Evolutionary conservation across 1,284 basidiomycete species (phyloP), one percentile per base, ranked within the genome.

Genomic region (Pisolithus thermaeus): DNA sequence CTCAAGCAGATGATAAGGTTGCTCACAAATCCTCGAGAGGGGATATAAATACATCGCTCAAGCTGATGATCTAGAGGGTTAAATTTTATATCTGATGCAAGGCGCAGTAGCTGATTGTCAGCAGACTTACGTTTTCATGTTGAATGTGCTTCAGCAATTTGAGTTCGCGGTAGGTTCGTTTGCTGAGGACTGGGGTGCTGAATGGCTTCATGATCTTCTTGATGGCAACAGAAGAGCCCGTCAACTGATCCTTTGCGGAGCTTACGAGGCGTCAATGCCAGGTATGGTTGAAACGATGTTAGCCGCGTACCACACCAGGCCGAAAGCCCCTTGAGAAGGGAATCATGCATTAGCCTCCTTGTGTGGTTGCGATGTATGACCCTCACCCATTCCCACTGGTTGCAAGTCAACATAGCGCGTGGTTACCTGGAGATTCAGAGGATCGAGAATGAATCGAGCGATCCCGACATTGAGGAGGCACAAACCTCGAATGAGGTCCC

Each of bases 151-250:
- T 99, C 68, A 99, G 80, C 43, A 99, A 80, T 75, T 99, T 99
- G 64, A 99, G 83, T 73, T 99, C 96, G 61, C 96, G 84, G 73
- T 99, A 99, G 7, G 97, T 99, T 59, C 96, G 80, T 76, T 99
- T 99, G 72, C 85, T 88, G 61, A 99, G 79, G n/a, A 99, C 97
- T 11, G 96, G 94, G 11, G 97, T 97, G 67, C 90, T 92, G 72
- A 97, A 96, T 8, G 93, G 93, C 70, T 96, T 96, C 93, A 95
- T 96, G 73, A 97, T 97, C 83, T 97, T 97, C 81, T 97, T 97
- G 75, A 97, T 94, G 62, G 94, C 97, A 52, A 97, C 95, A 25
- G 92, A 92, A 32, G 92, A 87, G 50, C 85, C 89, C 7, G 94
- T 97, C 49, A 99, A 81, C 73, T 98, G 94, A 71, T 99, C 97